These are phyloP conservation scores for Paragyromitra xinjiangensis DNA, from an alignment of 495 filamentous ascomycete genomes.

Conservation along the genomic window DNA sequence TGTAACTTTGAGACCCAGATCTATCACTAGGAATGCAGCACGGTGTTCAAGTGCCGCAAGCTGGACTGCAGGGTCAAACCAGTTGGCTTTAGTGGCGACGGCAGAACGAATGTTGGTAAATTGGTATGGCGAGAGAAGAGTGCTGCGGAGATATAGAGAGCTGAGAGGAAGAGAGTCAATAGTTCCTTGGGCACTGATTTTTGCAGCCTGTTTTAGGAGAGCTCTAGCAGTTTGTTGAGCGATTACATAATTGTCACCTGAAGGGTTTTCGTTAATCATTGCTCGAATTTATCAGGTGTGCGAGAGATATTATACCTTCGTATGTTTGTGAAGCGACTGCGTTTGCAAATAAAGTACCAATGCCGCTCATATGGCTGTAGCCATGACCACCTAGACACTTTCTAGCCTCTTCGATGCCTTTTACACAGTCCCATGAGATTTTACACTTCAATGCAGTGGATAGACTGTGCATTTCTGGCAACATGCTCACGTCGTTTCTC, in stretches of 20 bases:
- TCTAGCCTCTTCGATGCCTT: conserved; percentile 74
- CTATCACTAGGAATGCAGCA: conserved; percentile 38
- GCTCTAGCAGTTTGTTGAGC: conserved; percentile 81
- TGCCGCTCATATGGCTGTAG: conserved; percentile 74
- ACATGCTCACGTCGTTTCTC: conserved; percentile 62
- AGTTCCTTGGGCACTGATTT: conserved; percentile 11
- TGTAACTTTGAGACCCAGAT: conserved; percentile 37
- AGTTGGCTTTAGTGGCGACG: conserved; percentile 38
- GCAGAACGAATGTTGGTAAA: conserved; percentile 40
- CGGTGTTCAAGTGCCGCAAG: conserved; percentile 49
- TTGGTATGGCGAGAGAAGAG: conserved; percentile 28
- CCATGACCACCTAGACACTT: conserved; percentile 79
- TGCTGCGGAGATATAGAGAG: conserved; percentile 42
- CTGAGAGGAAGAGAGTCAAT: conserved; percentile 34
- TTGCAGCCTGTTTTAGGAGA: conserved; percentile 57
- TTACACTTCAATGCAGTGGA: conserved; percentile 78
- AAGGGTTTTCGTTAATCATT: conserved; percentile 17
- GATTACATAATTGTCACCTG: conserved; percentile 79
- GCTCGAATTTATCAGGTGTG: background rate
- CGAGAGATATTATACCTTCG: conserved; percentile 58
- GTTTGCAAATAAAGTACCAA: conserved; percentile 73
- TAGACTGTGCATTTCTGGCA: conserved; percentile 77
- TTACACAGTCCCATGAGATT: conserved; percentile 71
- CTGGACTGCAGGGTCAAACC: conserved; percentile 38
- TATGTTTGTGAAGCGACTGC: conserved; percentile 74